Evolutionary conservation across 306 rosid genomes (phyloP).

Genomic region (Astragalus membranaceus): DNA sequence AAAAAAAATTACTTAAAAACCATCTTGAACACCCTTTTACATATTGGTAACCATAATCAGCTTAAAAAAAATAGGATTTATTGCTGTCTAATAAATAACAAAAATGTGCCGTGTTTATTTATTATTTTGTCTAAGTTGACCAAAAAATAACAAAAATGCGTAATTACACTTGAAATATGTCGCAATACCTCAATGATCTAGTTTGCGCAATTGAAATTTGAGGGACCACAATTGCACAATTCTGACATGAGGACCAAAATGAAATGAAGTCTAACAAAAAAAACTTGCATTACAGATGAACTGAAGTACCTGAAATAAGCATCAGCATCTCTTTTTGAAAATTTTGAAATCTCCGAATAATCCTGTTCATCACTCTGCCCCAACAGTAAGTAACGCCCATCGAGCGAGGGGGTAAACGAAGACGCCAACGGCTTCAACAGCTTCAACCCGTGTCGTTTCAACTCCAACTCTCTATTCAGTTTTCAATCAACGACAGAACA

Average conservation of each 20-base stretch:
- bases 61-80: too few species aligned
- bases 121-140: too few species aligned
- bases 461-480: conserved; percentile 47
- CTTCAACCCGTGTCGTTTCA: conserved; percentile 58
- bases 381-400: conserved; percentile 54
- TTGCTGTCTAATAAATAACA: too few species aligned
- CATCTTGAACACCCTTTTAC: background rate
- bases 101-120: too few species aligned
- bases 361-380: conserved; percentile 53
- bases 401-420: conserved; percentile 62
- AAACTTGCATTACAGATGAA: background rate
- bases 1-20: background rate
- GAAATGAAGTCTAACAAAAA: background rate
- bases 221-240: too few species aligned
- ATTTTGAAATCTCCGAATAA: conserved; percentile 52
- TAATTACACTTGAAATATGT: too few species aligned
- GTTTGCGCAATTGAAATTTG: too few species aligned
- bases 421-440: conserved; percentile 51
- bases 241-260: too few species aligned
- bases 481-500: background rate
- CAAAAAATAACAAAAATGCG: too few species aligned
- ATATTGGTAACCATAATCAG: background rate
- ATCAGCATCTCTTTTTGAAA: conserved; percentile 61
- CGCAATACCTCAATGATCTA: too few species aligned
- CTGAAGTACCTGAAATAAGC: conserved; percentile 49